phyloP scores from a whole-genome alignment of 768 basidiomycete species.

The Mycena indigotica region DNA sequence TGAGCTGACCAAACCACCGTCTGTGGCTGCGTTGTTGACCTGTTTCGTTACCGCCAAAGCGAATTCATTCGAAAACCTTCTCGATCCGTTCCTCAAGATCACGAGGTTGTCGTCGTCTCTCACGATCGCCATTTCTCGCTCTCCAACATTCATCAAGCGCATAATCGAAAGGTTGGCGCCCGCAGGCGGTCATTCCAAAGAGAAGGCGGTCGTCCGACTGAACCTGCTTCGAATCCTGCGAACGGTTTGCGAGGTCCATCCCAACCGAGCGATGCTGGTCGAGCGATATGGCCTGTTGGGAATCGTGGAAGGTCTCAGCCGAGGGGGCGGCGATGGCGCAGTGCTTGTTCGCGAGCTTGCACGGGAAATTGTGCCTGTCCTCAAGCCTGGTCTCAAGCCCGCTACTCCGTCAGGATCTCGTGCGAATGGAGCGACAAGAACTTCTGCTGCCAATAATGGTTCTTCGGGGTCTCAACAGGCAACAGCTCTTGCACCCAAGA shows the following conservation, averaged over 20 bases:
- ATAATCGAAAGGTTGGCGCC: constrained; percentile 80
- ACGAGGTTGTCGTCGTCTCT: constrained; percentile 75
- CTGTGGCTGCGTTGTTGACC: constrained; percentile 68
- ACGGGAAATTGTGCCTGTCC: constrained; percentile 77
- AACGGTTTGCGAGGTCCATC: constrained; percentile 87
- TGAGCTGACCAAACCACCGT: constrained; percentile 65
- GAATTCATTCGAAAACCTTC: constrained; percentile 87
- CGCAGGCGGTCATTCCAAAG: constrained; percentile 28
- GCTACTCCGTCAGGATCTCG: constrained; percentile 32
- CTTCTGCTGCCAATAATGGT: constrained; percentile 27
- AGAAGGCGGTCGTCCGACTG: constrained; percentile 85
- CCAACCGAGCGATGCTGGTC: constrained; percentile 79
- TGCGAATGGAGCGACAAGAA: constrained; percentile 17
- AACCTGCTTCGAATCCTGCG: constrained; percentile 85
- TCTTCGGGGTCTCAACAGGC: constrained; percentile 21
- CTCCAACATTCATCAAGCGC: constrained; percentile 81
- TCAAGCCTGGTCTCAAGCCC: constrained; percentile 72
- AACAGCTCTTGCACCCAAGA: constrained; percentile 59
- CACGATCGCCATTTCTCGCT: constrained; percentile 76
- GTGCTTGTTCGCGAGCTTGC: constrained; percentile 90
- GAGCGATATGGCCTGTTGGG: constrained; percentile 80
- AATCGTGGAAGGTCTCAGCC: constrained; percentile 78
- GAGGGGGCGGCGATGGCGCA: constrained; percentile 76
- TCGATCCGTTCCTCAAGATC: constrained; percentile 92
- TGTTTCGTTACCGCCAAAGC: constrained; percentile 87